Evolutionary conservation across 2,329 filamentous ascomycete species (phyloP), one percentile per base, ranked within the genome.

Genomic region (Fusarium humuli): DNA sequence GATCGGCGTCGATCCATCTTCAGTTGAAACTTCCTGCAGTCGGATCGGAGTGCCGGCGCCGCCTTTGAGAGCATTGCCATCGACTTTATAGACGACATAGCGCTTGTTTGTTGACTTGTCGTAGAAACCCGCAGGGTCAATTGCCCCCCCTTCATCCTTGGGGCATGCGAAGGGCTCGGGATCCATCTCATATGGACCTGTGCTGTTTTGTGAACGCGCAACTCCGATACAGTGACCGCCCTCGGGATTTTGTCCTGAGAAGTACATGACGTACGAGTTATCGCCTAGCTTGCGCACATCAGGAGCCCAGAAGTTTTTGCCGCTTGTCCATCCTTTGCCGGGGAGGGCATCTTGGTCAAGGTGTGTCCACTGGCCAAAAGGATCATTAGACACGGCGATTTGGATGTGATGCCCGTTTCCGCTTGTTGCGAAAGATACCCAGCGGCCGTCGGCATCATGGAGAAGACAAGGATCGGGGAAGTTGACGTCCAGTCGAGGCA

Each of bases 71-170:
- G 81, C 82, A 77, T 91, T 91, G 40, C 89, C 89, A 76, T 92
- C 90, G 27, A 91, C 81, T 77, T 92, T 92, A 81, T 90, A 92
- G 12, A 87, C 79, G 7, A 92, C 82, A 74, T 90, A 92, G 8
- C 84, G 83, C 32, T 77, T 82, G 30, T 86, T 86, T 22, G 76
- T 79, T 45, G 84, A 83, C 13, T 76, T 75, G 73, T 92, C 89
- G 13, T 79, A 72, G 77, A 90, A 91, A 6, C 86, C 88, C 0
- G 86, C 81, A 0, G 89, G 81, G 72, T 92, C 90, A 71, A 92
- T 91, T 20, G 88, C 85, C 34, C 89, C 89, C 22, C 89, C 89
- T 55, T 81, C 74, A 7, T 80, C 79, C 2, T 83, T 73, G 1
- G 84, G 83, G 70, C 89, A 91, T 20, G 83, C 83, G 34, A 90